Evolutionary conservation across 2,329 filamentous ascomycete species (phyloP), one percentile per base, ranked within the genome.

Genomic region (Fusarium sp.): DNA sequence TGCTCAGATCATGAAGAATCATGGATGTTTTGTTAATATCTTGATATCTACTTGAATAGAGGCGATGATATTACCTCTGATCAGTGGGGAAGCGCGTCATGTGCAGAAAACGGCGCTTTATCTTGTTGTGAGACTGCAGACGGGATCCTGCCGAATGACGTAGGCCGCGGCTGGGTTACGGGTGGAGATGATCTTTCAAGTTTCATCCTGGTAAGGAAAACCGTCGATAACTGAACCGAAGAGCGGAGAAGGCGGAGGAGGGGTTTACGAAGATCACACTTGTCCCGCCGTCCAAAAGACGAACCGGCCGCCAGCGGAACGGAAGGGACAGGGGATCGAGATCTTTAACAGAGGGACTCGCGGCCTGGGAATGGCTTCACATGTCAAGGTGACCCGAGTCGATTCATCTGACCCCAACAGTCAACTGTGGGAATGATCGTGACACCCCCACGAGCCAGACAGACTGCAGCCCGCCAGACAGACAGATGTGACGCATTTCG

Each of bases 131-230:
- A 60, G 41, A 63, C 24, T 74, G 66, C 57, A 64, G 50, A 67
- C 60, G 68, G 48, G 48, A 52, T 31, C 48, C 71, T 78, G 77
- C 73, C 56, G 27, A 68, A 78, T 79, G 77, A 79, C 77, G 77
- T 79, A 79, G 71, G 68, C 63, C 73, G 52, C 29, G 67, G 63
- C 64, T 58, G 43, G 60, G 65, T 61, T 41, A 54, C 56, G 52
- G 56, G 70, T 71, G 61, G 65, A 62, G 61, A 74, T 61, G 9
- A 52, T 52, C 48, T 27, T 41, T 35, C 16, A 39, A 43, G 41
- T 11, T 33, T 39, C 24, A 35, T 63, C 43, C 39, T 50, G 14
- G 45, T 29, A 50, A 50, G 45, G 18, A 29, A 50, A 52, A 10
- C 6, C 35, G 57, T 58, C 31, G 37, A 48, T 52, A 52, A 43